phyloP scores from a whole-genome alignment of 768 basidiomycete genomes.

The Tremella yokohamensis region DNA sequence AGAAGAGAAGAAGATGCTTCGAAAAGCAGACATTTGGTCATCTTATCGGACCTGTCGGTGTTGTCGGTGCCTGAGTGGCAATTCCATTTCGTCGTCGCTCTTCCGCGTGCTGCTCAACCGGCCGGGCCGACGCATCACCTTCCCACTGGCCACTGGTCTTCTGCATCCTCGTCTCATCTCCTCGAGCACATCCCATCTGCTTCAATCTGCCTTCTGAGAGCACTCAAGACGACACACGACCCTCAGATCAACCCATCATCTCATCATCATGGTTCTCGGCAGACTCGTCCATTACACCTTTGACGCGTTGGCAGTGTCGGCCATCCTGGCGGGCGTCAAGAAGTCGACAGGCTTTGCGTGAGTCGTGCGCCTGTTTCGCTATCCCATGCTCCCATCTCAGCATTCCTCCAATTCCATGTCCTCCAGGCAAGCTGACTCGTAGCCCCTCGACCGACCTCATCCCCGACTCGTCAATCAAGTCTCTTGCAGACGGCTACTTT shows the following conservation, averaged over 20 bases:
- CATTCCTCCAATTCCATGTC: constrained; percentile 53
- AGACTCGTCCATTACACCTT: constrained; percentile 75
- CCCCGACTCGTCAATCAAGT: constrained; percentile 71
- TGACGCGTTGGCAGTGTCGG: constrained; percentile 80
- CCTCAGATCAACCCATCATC: not conserved
- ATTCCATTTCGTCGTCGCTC: no score
- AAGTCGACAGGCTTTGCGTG: constrained; percentile 86
- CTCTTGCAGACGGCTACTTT: constrained; percentile 74
- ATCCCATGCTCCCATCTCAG: constrained; percentile 50
- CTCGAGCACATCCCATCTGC: no score
- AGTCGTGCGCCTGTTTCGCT: constrained; percentile 51
- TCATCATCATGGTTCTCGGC: constrained; percentile 58
- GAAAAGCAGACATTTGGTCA: no score
- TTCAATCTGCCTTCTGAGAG: no score
- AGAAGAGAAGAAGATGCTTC: no score
- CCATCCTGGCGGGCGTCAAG: constrained; percentile 84
- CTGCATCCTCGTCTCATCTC: no score
- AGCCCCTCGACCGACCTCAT: constrained; percentile 69
- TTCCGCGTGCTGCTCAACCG: no score
- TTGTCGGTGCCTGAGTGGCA: no score
- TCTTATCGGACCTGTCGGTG: no score
- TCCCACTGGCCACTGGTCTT: no score
- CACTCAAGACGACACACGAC: not conserved
- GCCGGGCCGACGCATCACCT: no score
- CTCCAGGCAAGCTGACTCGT: constrained; percentile 31